Conservation (phyloP, 164 flowering plant genomes). For the Nymphaea colorata region DNA sequence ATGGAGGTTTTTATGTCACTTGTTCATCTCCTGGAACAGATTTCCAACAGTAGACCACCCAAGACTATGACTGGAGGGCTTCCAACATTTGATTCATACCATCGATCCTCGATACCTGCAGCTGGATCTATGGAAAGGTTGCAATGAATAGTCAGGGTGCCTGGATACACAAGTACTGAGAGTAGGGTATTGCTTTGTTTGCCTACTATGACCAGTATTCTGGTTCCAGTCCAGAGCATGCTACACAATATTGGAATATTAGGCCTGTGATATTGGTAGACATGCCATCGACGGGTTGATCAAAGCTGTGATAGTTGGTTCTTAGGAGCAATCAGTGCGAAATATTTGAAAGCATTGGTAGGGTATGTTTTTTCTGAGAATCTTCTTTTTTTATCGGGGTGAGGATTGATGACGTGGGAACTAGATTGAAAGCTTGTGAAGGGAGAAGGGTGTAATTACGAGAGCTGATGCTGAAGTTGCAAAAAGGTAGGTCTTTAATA, state of each 20-base stretch:
- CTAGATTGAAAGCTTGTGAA: neutral
- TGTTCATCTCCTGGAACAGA: slow-evolving; percentile 69
- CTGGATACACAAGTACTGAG: slow-evolving; percentile 31
- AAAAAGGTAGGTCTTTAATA: no score
- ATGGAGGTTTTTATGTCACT: slow-evolving; percentile 87
- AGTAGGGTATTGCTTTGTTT: slow-evolving; percentile 22
- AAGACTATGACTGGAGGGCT: slow-evolving; percentile 15
- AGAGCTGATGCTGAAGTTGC: no score
- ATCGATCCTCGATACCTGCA: slow-evolving; percentile 38
- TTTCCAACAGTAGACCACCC: slow-evolving; percentile 23
- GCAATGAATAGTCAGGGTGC: slow-evolving; percentile 21
- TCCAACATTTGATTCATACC: slow-evolving; percentile 24
- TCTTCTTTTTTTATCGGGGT: neutral
- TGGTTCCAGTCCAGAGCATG: neutral
- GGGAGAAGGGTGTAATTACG: neutral
- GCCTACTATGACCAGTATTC: slow-evolving; percentile 55
- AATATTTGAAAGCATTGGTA: no score
- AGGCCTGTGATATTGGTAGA: neutral
- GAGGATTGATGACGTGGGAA: neutral
- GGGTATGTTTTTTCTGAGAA: no score
- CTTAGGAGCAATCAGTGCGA: no score
- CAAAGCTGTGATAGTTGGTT: neutral
- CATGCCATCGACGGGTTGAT: neutral
- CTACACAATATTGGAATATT: neutral
- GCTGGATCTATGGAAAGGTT: slow-evolving; percentile 29